phyloP scores from a whole-genome alignment of 495 filamentous ascomycete genomes.

The Talaromyces wortmannii region DNA sequence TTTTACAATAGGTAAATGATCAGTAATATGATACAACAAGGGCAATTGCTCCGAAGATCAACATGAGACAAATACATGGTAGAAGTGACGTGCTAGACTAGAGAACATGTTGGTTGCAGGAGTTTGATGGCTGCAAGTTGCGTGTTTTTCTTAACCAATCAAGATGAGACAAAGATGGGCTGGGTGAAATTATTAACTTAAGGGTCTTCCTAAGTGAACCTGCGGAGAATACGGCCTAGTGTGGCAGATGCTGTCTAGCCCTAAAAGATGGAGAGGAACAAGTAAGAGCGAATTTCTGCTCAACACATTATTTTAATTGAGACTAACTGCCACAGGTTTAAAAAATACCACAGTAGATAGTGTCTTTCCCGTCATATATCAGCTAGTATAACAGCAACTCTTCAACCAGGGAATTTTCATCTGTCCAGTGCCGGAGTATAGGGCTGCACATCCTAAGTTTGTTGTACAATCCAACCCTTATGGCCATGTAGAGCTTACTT shows the following conservation, averaged over 20 bases:
- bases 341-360: background rate
- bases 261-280: background rate
- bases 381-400: no score
- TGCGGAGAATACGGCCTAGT: background rate
- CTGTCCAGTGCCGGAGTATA: background rate
- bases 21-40: no score
- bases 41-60: background rate
- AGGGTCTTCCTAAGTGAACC: background rate
- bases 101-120: conserved; percentile 5
- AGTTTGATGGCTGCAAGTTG: background rate
- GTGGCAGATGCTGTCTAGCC: background rate
- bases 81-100: conserved; percentile 4
- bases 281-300: background rate
- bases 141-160: background rate
- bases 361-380: background rate
- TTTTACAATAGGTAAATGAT: no score
- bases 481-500: conserved; percentile 2
- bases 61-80: conserved; percentile 1
- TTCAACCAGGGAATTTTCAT: background rate
- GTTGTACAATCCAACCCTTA: background rate
- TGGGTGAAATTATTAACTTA: background rate
- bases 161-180: background rate
- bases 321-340: background rate
- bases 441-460: background rate
- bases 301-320: background rate